A percentile compares a stretch with the other conserved stretches of the same genome.
phyloP scores from a whole-genome alignment of 495 filamentous ascomycete species.

The Lentithecium fluviatile region DNA sequence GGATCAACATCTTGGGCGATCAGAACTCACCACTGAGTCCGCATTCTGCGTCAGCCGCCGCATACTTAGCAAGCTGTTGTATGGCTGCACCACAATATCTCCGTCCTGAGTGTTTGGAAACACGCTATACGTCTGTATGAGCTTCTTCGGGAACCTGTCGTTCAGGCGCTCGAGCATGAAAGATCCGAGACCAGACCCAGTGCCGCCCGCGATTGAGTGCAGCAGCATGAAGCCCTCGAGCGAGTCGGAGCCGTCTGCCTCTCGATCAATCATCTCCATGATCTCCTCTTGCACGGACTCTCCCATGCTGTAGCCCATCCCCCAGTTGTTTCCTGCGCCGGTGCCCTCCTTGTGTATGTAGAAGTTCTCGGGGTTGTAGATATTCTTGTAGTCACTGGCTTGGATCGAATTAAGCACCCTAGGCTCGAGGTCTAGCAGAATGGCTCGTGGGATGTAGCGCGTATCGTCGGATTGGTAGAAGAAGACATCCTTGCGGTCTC shows the following conservation, averaged over 20 bases:
- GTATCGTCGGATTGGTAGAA: conserved; percentile 99
- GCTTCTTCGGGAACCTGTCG: conserved; percentile 96
- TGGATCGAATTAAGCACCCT: conserved; percentile 81
- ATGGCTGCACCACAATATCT: conserved; percentile 96
- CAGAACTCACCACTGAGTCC: conserved; percentile 72
- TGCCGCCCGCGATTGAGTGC: conserved; percentile 96
- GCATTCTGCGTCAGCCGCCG: conserved; percentile 89
- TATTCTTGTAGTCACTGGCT: conserved; percentile 89
- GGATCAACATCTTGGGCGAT: no score
- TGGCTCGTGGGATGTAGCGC: conserved; percentile 94
- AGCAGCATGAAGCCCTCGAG: conserved; percentile 98
- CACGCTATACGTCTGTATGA: conserved; percentile 98
- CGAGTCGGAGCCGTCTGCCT: conserved; percentile 96
- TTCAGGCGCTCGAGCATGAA: conserved; percentile 96
- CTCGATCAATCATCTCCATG: conserved; percentile 98
- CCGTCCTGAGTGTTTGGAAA: conserved; percentile 87
- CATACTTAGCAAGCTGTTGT: conserved; percentile 94
- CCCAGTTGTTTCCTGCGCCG: conserved; percentile 98
- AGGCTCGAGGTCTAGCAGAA: conserved; percentile 92
- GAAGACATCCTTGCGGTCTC: conserved; percentile 97
- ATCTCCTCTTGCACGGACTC: conserved; percentile 93
- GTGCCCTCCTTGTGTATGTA: conserved; percentile 87
- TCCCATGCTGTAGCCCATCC: conserved; percentile 88
- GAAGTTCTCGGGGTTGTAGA: conserved; percentile 99
- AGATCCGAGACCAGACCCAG: conserved; percentile 88